Base-by-base conservation (phyloP, 495 filamentous ascomycete species). In the Trypethelium eluteriae region DNA sequence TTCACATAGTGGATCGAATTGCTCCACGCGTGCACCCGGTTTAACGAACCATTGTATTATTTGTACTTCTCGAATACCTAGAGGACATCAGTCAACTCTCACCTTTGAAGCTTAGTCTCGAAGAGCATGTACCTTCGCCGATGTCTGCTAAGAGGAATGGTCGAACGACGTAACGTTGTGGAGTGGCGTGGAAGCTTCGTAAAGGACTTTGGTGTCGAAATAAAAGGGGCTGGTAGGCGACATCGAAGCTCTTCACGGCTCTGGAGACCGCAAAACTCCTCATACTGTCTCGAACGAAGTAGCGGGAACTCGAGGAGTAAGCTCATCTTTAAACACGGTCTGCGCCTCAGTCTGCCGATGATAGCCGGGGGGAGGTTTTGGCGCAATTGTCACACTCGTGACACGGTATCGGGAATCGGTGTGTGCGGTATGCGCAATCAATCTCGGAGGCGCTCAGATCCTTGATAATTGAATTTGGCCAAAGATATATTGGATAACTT, bases 1-100 rank as follows among this genome's bases (percentile, higher is more conserved):
- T 78, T 99, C 94, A 76, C 95, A 99, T 46, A 99, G 79, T 65
- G 91, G 93, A 74, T 95, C 93, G 85, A 96, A 99, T 78, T 99
- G 92, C 80, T 98, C 93, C 70, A 99, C 92, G 64, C 91, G 86
- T 35, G 95, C 95, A 62, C 90, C 93, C 63, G 96, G 93, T 76
- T 96, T 89, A 68, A 98, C 94, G 76, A 97, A 99, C 95, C 95
- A 99, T 80, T 98, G 95, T 71, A 98, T 98, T 73, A 99, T 90
- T 76, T 98, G 93, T 76, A 94, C 95, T 79, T 98, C 94, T 70
- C 92, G 91, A 73, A 98, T 98, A 62, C 94, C 92, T 96, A 66
- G 49, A 62, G 53, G 16, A 36, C 14, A 44, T 44, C 16, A 59
- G 66, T 69, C 25, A 25, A 25, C 44, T 47, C 56, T 1, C 38